phyloP scores from a whole-genome alignment of 129 eudicot species.

The Rutidosis leptorrhynchoides region DNA sequence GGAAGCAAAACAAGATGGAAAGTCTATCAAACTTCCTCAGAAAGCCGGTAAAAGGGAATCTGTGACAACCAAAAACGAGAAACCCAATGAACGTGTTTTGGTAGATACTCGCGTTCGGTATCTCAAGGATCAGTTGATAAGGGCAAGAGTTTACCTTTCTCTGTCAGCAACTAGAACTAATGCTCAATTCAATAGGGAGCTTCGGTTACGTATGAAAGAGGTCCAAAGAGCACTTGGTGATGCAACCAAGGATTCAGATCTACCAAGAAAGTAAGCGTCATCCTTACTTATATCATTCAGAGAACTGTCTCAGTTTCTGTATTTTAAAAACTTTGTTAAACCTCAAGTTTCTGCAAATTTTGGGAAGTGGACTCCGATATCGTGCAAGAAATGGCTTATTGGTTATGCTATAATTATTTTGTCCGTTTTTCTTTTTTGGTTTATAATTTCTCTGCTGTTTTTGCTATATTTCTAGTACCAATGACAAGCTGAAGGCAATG shows the following conservation, averaged over 20 bases:
- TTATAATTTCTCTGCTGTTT: neutral
- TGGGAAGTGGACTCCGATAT: neutral
- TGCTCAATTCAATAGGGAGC: slow-evolving; percentile 73
- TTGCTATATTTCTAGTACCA: slow-evolving; percentile 42
- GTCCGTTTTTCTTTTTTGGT: neutral
- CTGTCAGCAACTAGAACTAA: slow-evolving; percentile 79
- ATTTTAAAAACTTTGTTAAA: neutral
- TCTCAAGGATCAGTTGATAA: slow-evolving; percentile 82
- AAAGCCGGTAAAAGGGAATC: slow-evolving; percentile 39
- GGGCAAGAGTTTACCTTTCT: slow-evolving; percentile 70
- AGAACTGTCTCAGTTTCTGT: neutral
- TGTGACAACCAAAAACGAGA: slow-evolving; percentile 37
- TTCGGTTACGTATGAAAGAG: slow-evolving; percentile 81
- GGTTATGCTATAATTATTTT: neutral
- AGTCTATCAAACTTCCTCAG: slow-evolving; percentile 22
- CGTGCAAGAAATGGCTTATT: neutral
- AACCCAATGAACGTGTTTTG: slow-evolving; percentile 39
- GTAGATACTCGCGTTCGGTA: slow-evolving; percentile 63
- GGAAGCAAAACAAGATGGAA: slow-evolving; percentile 40
- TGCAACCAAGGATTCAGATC: slow-evolving; percentile 80
- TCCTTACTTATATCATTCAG: neutral
- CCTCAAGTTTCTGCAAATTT: neutral
- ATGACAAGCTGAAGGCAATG: slow-evolving; percentile 66
- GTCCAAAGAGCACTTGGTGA: slow-evolving; percentile 79
- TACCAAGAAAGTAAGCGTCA: slow-evolving; percentile 58